Evolutionary conservation across 2,329 filamentous ascomycete species (phyloP).

Genomic region (Chaetomiaceae sp.): DNA sequence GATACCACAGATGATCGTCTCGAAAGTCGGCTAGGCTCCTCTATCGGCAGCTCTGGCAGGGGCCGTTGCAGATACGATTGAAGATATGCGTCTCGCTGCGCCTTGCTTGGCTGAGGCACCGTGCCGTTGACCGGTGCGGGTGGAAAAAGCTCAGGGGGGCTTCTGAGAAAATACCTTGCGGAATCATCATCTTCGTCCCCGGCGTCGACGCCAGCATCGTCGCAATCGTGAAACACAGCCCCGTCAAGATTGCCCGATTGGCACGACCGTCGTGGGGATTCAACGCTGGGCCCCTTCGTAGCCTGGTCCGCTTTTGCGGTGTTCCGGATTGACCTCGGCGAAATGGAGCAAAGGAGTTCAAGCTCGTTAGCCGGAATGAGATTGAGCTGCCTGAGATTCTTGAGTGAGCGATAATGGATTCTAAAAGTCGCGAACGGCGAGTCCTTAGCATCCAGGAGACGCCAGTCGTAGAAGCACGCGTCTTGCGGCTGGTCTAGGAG

Average conservation of each 20-base stretch:
- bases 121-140: not conserved
- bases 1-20: conserved; percentile 20
- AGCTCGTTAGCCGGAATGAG: conserved; percentile 34
- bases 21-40: conserved; percentile 7
- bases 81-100: conserved; percentile 21
- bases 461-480: conserved; percentile 46
- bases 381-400: conserved; percentile 42
- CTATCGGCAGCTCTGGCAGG: conserved; percentile 27
- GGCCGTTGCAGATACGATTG: conserved; percentile 25
- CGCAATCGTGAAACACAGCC: conserved; percentile 14
- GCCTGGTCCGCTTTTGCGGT: not conserved
- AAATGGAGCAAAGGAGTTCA: conserved; percentile 7
- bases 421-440: conserved; percentile 47
- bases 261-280: not conserved
- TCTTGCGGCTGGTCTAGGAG: conserved; percentile 46
- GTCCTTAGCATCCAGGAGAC: conserved; percentile 45
- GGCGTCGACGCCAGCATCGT: not conserved
- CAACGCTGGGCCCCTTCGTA: not conserved
- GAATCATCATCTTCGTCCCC: conserved; percentile 16
- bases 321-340: conserved; percentile 6
- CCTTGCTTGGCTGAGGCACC: conserved; percentile 31
- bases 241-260: conserved; percentile 9
- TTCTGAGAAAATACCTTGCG: conserved; percentile 26
- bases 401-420: conserved; percentile 52
- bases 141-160: conserved; percentile 27